Base-by-base conservation (phyloP, 1,284 basidiomycete genomes). In the Rugosomyces carneus region DNA sequence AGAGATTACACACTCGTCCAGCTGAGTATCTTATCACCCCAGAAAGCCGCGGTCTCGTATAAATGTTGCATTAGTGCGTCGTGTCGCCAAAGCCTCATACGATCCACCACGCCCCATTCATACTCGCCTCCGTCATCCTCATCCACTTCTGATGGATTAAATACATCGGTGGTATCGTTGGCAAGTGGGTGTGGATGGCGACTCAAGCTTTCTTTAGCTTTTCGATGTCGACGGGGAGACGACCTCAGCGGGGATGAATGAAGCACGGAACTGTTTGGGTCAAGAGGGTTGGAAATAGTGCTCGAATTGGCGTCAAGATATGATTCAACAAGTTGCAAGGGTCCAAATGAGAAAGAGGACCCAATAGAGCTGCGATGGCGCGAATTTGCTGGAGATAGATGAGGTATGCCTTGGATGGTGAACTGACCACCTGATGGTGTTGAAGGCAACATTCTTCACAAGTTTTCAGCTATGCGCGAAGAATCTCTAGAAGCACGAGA, bases 51-150 rank as follows among this genome's bases (percentile, higher is more conserved):
- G 0, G 95, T 97, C 54, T 94, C 91, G 66, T 98, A 97, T 23
- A 99, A 70, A 70, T 99, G 95, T 64, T 98, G 95, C 79, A 94
- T 92, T 58, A 97, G 80, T 31, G 96, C 95, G 68, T 99, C 96
- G 61, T 98, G 92, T 42, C 96, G 72, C 96, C 96, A 99, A 35
- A 92, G 66, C 45, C 96, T 76, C 84, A 99, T 93, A n/a, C 93
- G 80, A 62, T 96, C 92, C 3, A 97, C 80, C 73, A 91, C 84
- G 1, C 78, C 79, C 88, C 88, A 92, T 53, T 85, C 83, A 32
- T 79, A 73, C 5, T 77, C 80, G 27, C 74, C 73, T 24, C 80
- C 80, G 37, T 79, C 78, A 37, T 78, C 78, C 19, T 66, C 71
- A 49, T 77, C 78, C 39, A 73, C 72, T 16, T 76, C 78, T 13